These are phyloP conservation scores for Tritrichomonas musculus DNA, from an alignment of 208 protist species.

Conservation along the genomic window DNA sequence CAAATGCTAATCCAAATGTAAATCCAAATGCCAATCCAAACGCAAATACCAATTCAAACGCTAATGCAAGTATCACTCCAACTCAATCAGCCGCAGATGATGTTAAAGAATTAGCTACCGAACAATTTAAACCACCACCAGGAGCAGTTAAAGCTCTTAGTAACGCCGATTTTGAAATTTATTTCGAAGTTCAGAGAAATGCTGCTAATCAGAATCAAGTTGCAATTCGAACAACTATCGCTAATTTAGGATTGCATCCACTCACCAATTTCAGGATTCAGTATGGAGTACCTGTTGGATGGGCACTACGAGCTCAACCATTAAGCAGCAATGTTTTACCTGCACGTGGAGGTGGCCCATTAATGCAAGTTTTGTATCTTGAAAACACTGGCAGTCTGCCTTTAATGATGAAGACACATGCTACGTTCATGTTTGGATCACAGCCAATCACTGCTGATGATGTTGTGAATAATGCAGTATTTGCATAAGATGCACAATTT, in stretches of 20 bases:
- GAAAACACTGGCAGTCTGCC: not conserved
- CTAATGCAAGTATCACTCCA: not conserved
- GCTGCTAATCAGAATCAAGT: not conserved
- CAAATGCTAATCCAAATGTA: not conserved
- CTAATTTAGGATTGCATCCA: not conserved
- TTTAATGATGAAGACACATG: not conserved
- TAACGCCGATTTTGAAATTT: not conserved
- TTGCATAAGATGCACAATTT: too few species aligned
- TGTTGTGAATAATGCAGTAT: not conserved
- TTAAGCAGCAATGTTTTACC: not conserved
- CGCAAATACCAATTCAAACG: too few species aligned
- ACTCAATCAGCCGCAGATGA: too few species aligned
- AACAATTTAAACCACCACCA: not conserved
- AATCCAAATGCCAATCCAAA: too few species aligned
- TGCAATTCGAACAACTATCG: not conserved
- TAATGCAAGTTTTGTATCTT: not conserved
- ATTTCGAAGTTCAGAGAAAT: not conserved
- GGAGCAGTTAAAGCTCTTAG: not conserved
- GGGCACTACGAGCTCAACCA: not conserved
- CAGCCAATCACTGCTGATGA: not conserved
- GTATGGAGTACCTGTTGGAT: not conserved
- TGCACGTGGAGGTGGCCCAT: not conserved
- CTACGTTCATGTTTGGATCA: not conserved
- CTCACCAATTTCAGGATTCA: not conserved
- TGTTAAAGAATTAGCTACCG: not conserved